phyloP scores from a whole-genome alignment of 495 filamentous ascomycete species.

The Cladorrhinum samala region DNA sequence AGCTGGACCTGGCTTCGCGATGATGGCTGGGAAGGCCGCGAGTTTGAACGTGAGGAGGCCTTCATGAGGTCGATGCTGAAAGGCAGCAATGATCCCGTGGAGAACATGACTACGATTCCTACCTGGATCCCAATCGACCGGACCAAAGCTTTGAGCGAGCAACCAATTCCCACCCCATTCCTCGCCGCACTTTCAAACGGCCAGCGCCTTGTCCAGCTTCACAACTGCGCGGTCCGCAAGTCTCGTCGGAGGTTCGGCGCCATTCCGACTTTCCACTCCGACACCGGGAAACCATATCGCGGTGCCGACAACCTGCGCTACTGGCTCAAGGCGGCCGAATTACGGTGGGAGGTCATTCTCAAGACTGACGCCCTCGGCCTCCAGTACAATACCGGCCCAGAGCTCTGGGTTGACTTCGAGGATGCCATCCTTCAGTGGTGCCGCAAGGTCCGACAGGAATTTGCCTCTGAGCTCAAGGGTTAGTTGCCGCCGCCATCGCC shows the following conservation, averaged over 20 bases:
- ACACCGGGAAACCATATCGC: conserved; percentile 90
- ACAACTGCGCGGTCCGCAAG: conserved; percentile 80
- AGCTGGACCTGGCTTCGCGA: conserved; percentile 73
- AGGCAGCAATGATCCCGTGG: conserved; percentile 23
- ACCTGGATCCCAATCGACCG: conserved; percentile 57
- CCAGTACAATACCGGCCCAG: conserved; percentile 58
- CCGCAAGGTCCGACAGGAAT: conserved; percentile 66
- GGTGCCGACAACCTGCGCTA: conserved; percentile 87
- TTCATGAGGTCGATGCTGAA: conserved; percentile 64
- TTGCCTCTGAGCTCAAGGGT: conserved; percentile 39
- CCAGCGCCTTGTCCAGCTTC: conserved; percentile 71
- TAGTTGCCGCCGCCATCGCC: neutral
- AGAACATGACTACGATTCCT: conserved; percentile 52
- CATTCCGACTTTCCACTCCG: conserved; percentile 79
- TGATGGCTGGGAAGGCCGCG: conserved; percentile 71
- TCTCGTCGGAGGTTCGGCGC: conserved; percentile 85
- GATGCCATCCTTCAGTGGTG: conserved; percentile 75
- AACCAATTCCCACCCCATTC: conserved; percentile 63
- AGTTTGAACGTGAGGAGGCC: conserved; percentile 71
- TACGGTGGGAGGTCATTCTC: conserved; percentile 86
- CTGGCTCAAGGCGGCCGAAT: conserved; percentile 93
- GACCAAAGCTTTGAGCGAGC: conserved; percentile 10
- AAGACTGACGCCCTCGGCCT: conserved; percentile 82
- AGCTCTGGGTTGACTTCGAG: conserved; percentile 76
- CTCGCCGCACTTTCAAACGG: conserved; percentile 69